Evolutionary conservation across 129 eudicot genomes (phyloP).

Genomic region (Chrysanthemum seticuspe): DNA sequence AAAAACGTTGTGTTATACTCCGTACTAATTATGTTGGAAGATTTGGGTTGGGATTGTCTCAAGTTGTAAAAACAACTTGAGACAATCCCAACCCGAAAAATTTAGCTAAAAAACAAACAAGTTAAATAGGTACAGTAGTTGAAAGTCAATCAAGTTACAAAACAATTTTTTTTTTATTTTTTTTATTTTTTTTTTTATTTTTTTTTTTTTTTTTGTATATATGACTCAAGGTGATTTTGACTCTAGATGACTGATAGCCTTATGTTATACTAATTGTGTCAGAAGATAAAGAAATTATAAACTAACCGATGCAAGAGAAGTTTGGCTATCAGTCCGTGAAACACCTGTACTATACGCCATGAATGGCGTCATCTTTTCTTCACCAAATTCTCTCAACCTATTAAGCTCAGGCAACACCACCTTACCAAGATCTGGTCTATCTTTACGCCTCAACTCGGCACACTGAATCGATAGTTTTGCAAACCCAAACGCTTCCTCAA

Average conservation of each 20-base stretch:
- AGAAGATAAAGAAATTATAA: background rate
- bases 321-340: slow-evolving; percentile 7
- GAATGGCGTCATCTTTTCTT: slow-evolving; percentile 30
- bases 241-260: too few species aligned
- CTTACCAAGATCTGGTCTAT: slow-evolving; percentile 54
- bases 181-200: too few species aligned
- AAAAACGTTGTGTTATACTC: too few species aligned
- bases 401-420: slow-evolving; percentile 55
- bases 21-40: background rate
- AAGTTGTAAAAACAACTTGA: too few species aligned
- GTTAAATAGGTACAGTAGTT: too few species aligned
- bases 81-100: too few species aligned
- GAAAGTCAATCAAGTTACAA: too few species aligned
- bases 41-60: too few species aligned
- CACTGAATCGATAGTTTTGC: slow-evolving; percentile 53
- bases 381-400: slow-evolving; percentile 44
- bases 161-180: too few species aligned
- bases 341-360: background rate
- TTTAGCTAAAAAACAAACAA: too few species aligned
- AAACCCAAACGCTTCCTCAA: slow-evolving; percentile 42
- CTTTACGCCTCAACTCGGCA: slow-evolving; percentile 55
- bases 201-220: too few species aligned
- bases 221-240: too few species aligned
- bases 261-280: background rate
- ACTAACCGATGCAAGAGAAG: slow-evolving; percentile 8